phyloP scores from a whole-genome alignment of 352 stramenopile genomes.

The Pythium dissimile region DNA sequence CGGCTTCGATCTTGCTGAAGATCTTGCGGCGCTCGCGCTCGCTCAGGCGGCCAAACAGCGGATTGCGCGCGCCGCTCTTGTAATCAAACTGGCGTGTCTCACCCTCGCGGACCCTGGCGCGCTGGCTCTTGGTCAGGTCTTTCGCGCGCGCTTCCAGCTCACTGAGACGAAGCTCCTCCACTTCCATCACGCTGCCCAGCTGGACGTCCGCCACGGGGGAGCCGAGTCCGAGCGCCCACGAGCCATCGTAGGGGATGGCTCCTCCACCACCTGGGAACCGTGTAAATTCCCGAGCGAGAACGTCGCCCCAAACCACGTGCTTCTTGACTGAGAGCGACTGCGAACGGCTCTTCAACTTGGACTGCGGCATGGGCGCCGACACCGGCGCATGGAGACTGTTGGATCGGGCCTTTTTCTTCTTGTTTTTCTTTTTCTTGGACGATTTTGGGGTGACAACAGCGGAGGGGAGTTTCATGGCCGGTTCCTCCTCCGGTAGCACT shows the following conservation, averaged over 20 bases:
- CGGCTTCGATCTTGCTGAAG: conserved; percentile 41
- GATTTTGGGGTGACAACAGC: too few species aligned
- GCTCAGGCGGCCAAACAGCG: conserved; percentile 68
- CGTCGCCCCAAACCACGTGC: conserved; percentile 74
- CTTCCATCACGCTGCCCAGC: conserved; percentile 65
- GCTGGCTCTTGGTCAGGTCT: conserved; percentile 59
- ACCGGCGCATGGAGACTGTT: conserved; percentile 57
- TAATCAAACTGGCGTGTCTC: conserved; percentile 86
- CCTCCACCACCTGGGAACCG: conserved; percentile 75
- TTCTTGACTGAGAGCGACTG: conserved; percentile 58
- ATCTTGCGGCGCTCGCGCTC: conserved; percentile 70
- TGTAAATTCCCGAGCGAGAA: conserved; percentile 68
- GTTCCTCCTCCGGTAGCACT: not conserved
- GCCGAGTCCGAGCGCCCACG: conserved; percentile 76
- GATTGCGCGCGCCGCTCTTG: conserved; percentile 60
- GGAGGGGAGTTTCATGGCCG: not conserved
- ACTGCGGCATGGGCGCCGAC: conserved; percentile 20
- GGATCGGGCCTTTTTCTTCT: conserved; percentile 67
- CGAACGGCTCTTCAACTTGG: conserved; percentile 51
- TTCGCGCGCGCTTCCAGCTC: conserved; percentile 55
- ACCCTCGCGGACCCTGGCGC: conserved; percentile 44
- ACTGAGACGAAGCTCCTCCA: conserved; percentile 49
- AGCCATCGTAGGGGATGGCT: conserved; percentile 76
- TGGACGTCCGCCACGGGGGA: conserved; percentile 54
- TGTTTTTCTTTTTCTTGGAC: conserved; percentile 69